Evolutionary conservation across 1,284 basidiomycete genomes (phyloP), one percentile per base, ranked within the genome.

Genomic region (Psilocybe mexicana): DNA sequence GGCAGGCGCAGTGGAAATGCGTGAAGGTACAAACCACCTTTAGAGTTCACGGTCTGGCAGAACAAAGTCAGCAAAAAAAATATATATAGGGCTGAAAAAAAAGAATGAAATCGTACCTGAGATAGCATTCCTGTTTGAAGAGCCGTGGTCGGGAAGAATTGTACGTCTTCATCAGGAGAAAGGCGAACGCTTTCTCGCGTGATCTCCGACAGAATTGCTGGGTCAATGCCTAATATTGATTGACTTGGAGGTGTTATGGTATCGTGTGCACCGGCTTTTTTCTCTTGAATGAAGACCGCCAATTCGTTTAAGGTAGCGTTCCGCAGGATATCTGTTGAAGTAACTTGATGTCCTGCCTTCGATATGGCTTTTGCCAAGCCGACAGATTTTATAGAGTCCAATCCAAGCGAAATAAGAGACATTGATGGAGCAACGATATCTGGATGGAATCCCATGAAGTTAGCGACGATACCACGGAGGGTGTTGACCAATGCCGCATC

Each of bases 121-220:
- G 80, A 79, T 42, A 82, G 65, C 79, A 82, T 81, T 5, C 80
- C 80, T 14, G 77, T 71, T 65, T 82, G 80, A 12, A 82, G 68
- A 10, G 70, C 70, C 3, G 79, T 82, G 10, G 76, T 75, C 14
- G 79, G 76, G 57, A 69, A 76, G 24, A 79, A 54, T 11, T 65
- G 58, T 11, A 77, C 69, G 54, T 82, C 80, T 6, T 65, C 64
- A 10, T 59, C 52, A 6, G 18, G 18, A 18, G 64, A 57, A 2
- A 78, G 62, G 56, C 68, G 69, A 24, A 75, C 6, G 23, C 63
- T 43, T 1, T 64, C 63, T 3, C 52, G 3, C 23, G 67, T 58
- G 2, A 72, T 51, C 8, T 64, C 67, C 4, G 57, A 25, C 2
- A 43, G 45, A 4, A 67, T 38, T 8, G 48, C 30, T 23, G 50